These are phyloP conservation scores for Ceratocystis albifundus DNA, from an alignment of 2,329 filamentous ascomycete species.

Conservation along the genomic window DNA sequence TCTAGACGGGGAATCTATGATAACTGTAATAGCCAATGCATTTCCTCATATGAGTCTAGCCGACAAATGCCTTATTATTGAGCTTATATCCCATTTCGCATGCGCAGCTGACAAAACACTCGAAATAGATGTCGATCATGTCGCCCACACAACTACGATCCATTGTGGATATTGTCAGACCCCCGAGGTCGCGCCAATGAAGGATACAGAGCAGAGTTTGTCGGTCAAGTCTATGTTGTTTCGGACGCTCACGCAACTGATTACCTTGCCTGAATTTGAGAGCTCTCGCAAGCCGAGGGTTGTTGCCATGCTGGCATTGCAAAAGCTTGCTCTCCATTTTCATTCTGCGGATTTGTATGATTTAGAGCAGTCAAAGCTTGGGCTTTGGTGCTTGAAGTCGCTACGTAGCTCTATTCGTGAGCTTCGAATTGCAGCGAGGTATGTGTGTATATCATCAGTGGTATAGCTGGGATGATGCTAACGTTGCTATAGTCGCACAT, in stretches of 20 bases:
- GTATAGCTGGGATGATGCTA: constrained; percentile 8
- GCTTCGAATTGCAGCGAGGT: constrained; percentile 69
- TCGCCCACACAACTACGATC: constrained; percentile 3
- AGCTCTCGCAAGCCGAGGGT: constrained; percentile 53
- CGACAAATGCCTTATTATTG: constrained; percentile 42
- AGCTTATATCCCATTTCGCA: constrained; percentile 44
- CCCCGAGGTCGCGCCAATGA: constrained; percentile 16
- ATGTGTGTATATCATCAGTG: constrained; percentile 29
- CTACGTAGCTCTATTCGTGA: constrained; percentile 77
- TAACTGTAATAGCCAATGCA: constrained; percentile 27
- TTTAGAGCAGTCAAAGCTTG: constrained; percentile 54
- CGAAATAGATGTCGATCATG: constrained; percentile 10
- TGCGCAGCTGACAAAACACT: constrained; percentile 45
- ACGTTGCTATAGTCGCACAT: constrained; percentile 40
- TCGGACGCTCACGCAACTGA: constrained; percentile 36
- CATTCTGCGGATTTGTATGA: constrained; percentile 48
- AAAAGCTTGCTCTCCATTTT: constrained; percentile 58
- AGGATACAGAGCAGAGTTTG: constrained; percentile 18
- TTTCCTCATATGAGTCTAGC: constrained; percentile 40
- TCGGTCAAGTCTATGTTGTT: constrained; percentile 10
- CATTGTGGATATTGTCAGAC: constrained; percentile 20
- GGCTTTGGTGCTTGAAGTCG: constrained; percentile 71
- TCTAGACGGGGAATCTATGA: constrained; percentile 25
- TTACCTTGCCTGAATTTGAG: constrained; percentile 37
- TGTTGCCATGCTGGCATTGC: constrained; percentile 58